Evolutionary conservation across 768 basidiomycete genomes (phyloP).

Genomic region (Lactifluus pinguis): DNA sequence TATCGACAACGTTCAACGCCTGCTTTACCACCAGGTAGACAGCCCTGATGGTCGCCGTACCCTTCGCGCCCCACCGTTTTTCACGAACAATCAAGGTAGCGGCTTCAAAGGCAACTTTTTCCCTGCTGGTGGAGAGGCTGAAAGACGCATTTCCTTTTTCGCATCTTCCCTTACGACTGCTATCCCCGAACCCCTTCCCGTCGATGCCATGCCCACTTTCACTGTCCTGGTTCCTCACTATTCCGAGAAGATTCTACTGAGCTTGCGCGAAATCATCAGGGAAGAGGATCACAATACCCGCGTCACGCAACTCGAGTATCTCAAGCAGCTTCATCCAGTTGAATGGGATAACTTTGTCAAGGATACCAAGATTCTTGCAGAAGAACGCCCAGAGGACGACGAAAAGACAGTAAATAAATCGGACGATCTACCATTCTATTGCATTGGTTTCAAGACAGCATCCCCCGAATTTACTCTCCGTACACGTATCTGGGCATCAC

Average conservation of each 20-base stretch:
- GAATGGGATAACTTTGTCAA: conserved; percentile 99
- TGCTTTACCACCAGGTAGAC: conserved; percentile 95
- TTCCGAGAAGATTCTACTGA: conserved; percentile 96
- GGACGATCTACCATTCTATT: conserved; percentile 98
- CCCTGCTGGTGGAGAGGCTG: conserved; percentile 89
- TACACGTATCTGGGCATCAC: conserved; percentile 97
- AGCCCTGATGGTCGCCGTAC: conserved; percentile 82
- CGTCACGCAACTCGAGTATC: conserved; percentile 93
- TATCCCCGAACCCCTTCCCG: conserved; percentile 88
- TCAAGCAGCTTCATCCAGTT: conserved; percentile 96
- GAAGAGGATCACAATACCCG: conserved; percentile 96
- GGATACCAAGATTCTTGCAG: conserved; percentile 97
- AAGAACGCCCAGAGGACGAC: conserved; percentile 56
- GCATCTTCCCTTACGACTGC: conserved; percentile 95
- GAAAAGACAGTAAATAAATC: conserved; percentile 65
- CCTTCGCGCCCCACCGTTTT: conserved; percentile 94
- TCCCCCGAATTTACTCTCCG: conserved; percentile 98
- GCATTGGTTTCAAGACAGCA: conserved; percentile 98
- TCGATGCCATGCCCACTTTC: conserved; percentile 99
- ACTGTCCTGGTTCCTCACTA: conserved; percentile 99
- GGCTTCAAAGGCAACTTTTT: conserved; percentile 79
- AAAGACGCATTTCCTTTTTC: conserved; percentile 97
- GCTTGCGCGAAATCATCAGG: conserved; percentile 94
- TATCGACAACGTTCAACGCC: conserved; percentile 95
- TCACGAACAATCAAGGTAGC: conserved; percentile 80